Base-by-base conservation (phyloP, 148 eudicot genomes). In the Mesembryanthemum crystallinum region DNA sequence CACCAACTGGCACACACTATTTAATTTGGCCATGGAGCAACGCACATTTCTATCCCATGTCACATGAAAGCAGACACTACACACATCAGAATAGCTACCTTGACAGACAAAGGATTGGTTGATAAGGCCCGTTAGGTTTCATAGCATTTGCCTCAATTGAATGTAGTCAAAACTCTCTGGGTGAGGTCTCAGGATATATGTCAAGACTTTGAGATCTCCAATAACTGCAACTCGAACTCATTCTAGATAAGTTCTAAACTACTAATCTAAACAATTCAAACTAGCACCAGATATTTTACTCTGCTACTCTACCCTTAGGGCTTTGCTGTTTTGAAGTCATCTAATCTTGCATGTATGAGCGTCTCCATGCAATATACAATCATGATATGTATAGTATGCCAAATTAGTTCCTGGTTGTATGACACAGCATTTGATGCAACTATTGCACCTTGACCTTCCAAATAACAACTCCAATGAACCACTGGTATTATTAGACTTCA, bases 251-350 rank as follows among this genome's bases (percentile, higher is more conserved):
- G 17, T 47, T 43, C 72, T 45, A 37, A 15, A 47, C 72, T 15
- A 25, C 57, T 69, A 4, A 66, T 35, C 69, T 3, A 69, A 47
- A 69, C 57, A 47, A 69, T 27, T 11, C 37, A 45, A 43, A 7
- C 18, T 8, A 68, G 45, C 20, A 7, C 30, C 8, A 45, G 0
- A 69, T 13, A 45, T 45, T 10, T 32, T 24, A 45, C 55, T 45
- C 72, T 27, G 35, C 24, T 45, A 66, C 33, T 64, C 72, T 43
- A 69, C 54, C 23, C n/a, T n/a, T n/a, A n/a, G n/a, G n/a, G n/a
- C n/a, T 69, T 27, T 25, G 1, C 3, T 68, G 55, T 1, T 5
- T 45, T 23, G 18, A 43, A 11, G 14, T 45, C 30, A 67, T 23
- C 52, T 42, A 39, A 23, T 24, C 21, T 67, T 10, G 71, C 57